Conservation (phyloP, 1,284 basidiomycete species). For the Omphalotus olearius region DNA sequence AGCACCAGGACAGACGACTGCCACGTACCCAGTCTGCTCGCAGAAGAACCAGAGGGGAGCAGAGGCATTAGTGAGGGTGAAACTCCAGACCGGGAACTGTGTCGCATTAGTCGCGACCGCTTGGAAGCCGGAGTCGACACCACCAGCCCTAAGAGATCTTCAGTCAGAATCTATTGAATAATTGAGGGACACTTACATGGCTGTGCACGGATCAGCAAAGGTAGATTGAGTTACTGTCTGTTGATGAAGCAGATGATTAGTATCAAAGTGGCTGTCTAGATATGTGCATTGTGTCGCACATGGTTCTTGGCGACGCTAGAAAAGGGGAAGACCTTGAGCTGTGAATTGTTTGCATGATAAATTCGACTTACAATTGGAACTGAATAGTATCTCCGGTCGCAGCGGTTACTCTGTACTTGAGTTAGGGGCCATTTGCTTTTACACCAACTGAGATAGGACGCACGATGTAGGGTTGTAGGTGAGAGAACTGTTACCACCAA, state of each 20-base stretch:
- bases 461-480: slow-evolving; percentile 15
- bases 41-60: slow-evolving; percentile 25
- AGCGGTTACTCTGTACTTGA: slow-evolving; percentile 9
- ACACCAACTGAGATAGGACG: neutral
- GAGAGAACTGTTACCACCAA: slow-evolving; percentile 14
- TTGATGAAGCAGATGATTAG: neutral
- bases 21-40: slow-evolving; percentile 17
- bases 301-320: slow-evolving; percentile 15
- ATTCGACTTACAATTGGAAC: slow-evolving; percentile 15
- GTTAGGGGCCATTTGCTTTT: neutral
- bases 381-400: slow-evolving; percentile 14
- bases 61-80: slow-evolving; percentile 20
- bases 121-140: slow-evolving; percentile 22
- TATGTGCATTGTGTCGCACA: slow-evolving; percentile 2
- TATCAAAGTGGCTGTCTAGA: neutral
- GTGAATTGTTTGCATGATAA: neutral
- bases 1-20: neutral
- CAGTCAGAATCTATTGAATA: neutral
- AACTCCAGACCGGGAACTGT: slow-evolving; percentile 19
- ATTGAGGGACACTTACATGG: slow-evolving; percentile 3
- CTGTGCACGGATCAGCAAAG: slow-evolving; percentile 18
- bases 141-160: slow-evolving; percentile 10
- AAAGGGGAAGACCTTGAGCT: neutral
- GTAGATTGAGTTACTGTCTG: slow-evolving; percentile 23
- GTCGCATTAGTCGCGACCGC: slow-evolving; percentile 17